Evolutionary conservation across 2,329 filamentous ascomycete genomes (phyloP), one percentile per base, ranked within the genome.

Genomic region (Cladorrhinum sp.): DNA sequence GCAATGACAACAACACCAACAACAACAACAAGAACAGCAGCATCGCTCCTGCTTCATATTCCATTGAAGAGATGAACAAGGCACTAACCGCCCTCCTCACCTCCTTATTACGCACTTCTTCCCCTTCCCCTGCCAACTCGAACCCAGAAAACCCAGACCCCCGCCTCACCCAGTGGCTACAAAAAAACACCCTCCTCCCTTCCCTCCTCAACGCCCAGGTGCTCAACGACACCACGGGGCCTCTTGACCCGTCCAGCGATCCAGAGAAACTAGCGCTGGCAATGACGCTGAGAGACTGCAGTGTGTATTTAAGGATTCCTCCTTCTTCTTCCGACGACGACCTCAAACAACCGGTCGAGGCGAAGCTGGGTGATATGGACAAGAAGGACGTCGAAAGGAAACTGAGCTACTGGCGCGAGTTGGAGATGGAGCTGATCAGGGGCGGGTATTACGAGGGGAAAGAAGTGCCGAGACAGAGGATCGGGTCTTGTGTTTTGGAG

Each of bases 221-320:
- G 5, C 71, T 64, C 16, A 69, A 79, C 22, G 82, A 84, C 64
- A 69, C 73, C 1, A 71, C 67, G 0, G 76, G 78, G 0, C 78
- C 82, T 20, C 72, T 84, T 2, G 66, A 74, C 2, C 75, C 77
- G 8, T 71, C 16, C 3, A 45, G 23, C 22, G 32, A 77, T 51
- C 71, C 71, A 1, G 63, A 69, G 20, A 73, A 78, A 59, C 62
- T 90, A 62, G 81, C 83, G 12, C 77, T 90, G 6, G 89, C 89
- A 59, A 93, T 93, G 90, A 93, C 91, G 2, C 73, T 95, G 65
- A 79, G 91, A 54, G 91, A 95, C 76, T 92, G 90, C 72, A 91
- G 89, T 2, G 83, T 90, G 67, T 92, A 88, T 69, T 77, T 91
- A 45, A 84, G 85, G 68, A 81, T 92, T 59, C 74, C 74, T 7